Percentiles rank a stretch among this genome's conserved stretches.
Evolutionary conservation across 73 alveolate species (phyloP).

Genomic region (Stentor roeselii): DNA sequence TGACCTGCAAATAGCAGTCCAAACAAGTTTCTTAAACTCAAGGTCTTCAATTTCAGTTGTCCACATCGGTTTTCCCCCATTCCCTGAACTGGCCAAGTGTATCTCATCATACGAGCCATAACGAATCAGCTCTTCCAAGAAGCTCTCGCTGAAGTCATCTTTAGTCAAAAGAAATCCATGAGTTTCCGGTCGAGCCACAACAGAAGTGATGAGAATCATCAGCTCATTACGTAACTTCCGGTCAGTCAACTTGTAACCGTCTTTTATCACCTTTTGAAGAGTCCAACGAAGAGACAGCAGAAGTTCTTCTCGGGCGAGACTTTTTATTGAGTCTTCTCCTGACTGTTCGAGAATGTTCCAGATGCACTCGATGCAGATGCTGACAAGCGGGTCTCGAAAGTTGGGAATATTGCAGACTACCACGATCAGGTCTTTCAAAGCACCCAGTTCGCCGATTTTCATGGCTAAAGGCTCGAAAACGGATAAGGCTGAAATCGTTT

Average conservation of each 20-base stretch:
- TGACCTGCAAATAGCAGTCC: slow-evolving; percentile 80
- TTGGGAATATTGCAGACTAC: slow-evolving; percentile 82
- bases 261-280: slow-evolving; percentile 82
- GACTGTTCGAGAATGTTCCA: slow-evolving; percentile 97
- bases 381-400: slow-evolving; percentile 90
- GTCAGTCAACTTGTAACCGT: slow-evolving; percentile 94
- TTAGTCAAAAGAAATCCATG: slow-evolving; percentile 81
- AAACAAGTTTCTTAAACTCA: slow-evolving; percentile 89
- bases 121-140: slow-evolving; percentile 78
- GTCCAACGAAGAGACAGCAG: slow-evolving; percentile 79
- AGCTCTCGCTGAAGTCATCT: slow-evolving; percentile 62
- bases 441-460: slow-evolving; percentile 89
- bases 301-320: slow-evolving; percentile 88
- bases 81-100: slow-evolving; percentile 57
- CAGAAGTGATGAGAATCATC: slow-evolving; percentile 79
- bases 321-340: slow-evolving; percentile 82
- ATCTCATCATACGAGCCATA: slow-evolving; percentile 94
- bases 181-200: slow-evolving; percentile 80
- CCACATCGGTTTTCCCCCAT: slow-evolving; percentile 74
- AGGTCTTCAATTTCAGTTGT: slow-evolving; percentile 94
- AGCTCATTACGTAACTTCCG: slow-evolving; percentile 93
- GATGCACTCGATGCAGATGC: slow-evolving; percentile 88
- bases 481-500: slow-evolving; percentile 67
- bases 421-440: slow-evolving; percentile 82
- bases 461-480: slow-evolving; percentile 77